Evolutionary conservation across 2,329 filamentous ascomycete species (phyloP).

Genomic region (Lasiodiplodia sp.): DNA sequence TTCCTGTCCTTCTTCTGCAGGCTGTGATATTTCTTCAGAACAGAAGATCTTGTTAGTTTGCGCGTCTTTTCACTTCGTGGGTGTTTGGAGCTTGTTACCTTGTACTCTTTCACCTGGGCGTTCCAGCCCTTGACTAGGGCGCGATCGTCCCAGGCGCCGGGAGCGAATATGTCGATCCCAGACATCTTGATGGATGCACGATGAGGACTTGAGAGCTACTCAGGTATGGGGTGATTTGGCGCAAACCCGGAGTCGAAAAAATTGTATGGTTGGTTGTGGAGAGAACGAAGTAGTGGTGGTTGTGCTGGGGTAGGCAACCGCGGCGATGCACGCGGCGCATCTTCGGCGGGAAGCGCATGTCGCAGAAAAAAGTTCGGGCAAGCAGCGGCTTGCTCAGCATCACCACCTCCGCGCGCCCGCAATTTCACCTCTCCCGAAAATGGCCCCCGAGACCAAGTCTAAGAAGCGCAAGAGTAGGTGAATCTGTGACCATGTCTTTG

Average conservation of each 20-base stretch:
- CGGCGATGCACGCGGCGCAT: conserved; percentile 15
- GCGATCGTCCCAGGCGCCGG: conserved; percentile 47
- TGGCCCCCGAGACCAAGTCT: conserved; percentile 62
- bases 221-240: not conserved
- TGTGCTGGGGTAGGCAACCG: not conserved
- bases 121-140: conserved; percentile 46
- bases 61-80: not conserved
- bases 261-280: not conserved
- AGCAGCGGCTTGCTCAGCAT: conserved; percentile 32
- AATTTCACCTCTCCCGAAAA: conserved; percentile 42
- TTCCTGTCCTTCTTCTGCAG: conserved; percentile 44
- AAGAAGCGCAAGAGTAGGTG: conserved; percentile 63
- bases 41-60: not conserved
- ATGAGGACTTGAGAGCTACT: not conserved
- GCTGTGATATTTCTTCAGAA: conserved; percentile 47
- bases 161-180: conserved; percentile 21
- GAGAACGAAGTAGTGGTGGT: not conserved
- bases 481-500: conserved; percentile 19
- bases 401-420: conserved; percentile 30
- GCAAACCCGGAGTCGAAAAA: not conserved
- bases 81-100: conserved; percentile 35
- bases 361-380: conserved; percentile 37
- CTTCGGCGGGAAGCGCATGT: conserved; percentile 16
- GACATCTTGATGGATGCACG: not conserved
- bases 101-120: conserved; percentile 46